Evolutionary conservation across 345 rosid species (phyloP).

Genomic region (Physaria fendleri): DNA sequence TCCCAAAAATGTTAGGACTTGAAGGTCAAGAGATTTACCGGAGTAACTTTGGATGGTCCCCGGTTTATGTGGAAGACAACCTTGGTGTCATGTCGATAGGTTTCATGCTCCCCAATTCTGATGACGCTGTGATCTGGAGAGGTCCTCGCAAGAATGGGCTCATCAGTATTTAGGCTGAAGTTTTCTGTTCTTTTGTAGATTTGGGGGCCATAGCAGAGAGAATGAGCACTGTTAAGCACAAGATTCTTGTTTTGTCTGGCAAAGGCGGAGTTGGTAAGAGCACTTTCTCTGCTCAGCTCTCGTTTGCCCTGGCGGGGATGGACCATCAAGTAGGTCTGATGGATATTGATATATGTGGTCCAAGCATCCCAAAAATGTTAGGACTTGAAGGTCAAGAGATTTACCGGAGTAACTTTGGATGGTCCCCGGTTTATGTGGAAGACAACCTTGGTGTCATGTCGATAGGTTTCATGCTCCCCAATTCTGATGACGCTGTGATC

Average conservation of each 20-base stretch:
- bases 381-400: conserved; percentile 92
- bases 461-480: conserved; percentile 91
- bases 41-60: conserved; percentile 99
- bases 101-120: conserved; percentile 90
- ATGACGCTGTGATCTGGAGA: conserved; percentile 96
- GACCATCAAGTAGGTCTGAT: conserved; percentile 87
- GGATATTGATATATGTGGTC: conserved; percentile 91
- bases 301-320: conserved; percentile 79
- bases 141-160: conserved; percentile 93
- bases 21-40: conserved; percentile 96
- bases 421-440: conserved; percentile 96
- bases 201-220: conserved; percentile 87
- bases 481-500: conserved; percentile 91
- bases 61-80: conserved; percentile 87
- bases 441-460: conserved; percentile 98
- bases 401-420: conserved; percentile 95
- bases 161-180: too few relatives aligned
- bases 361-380: conserved; percentile 96
- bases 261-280: conserved; percentile 99
- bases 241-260: conserved; percentile 81
- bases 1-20: conserved; percentile 91
- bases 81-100: conserved; percentile 98
- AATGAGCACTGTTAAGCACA: conserved; percentile 93
- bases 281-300: conserved; percentile 87
- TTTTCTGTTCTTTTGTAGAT: conserved; percentile 40